A percentile compares a stretch with the other conserved stretches of the same genome.
Conservation (phyloP, 192 early-diverging fungal species). For the Umbelopsis ramanniana region DNA sequence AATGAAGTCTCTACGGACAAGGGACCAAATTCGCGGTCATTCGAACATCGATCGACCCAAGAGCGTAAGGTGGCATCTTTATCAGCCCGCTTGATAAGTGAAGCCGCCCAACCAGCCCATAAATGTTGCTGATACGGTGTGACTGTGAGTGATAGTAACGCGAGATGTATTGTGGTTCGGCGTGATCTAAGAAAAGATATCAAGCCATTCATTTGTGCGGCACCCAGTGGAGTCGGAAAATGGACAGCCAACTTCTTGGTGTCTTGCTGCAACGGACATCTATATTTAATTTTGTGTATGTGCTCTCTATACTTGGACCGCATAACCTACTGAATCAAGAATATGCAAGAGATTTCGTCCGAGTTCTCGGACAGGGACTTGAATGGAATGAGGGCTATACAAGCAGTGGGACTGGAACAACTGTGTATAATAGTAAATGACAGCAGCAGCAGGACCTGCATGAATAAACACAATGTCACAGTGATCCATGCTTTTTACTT, state of each 20-base stretch:
- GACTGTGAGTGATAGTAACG: not conserved
- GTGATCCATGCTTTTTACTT: conserved; percentile 9
- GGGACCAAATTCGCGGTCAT: not conserved
- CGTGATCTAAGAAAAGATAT: not conserved
- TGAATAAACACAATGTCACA: conserved; percentile 16
- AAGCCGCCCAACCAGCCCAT: conserved; percentile 10
- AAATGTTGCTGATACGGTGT: conserved; percentile 8
- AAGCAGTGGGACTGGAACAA: not conserved
- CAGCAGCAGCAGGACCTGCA: conserved; percentile 1
- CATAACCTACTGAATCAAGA: conserved; percentile 5
- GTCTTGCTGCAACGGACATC: not conserved
- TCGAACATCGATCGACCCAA: conserved; percentile 2
- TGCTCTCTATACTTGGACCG: not conserved
- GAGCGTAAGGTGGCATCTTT: not conserved
- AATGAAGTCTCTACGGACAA: not conserved
- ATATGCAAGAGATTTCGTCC: conserved; percentile 10
- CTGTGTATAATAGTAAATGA: conserved; percentile 3
- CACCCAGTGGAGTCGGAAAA: not conserved
- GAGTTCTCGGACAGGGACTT: conserved; percentile 2
- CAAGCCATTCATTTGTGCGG: not conserved
- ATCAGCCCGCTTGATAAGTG: not conserved
- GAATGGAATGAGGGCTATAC: conserved; percentile 9
- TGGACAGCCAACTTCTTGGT: conserved; percentile 13
- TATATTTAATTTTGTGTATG: not conserved
- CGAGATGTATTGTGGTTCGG: not conserved